phyloP scores from a whole-genome alignment of 1,139 yeast genomes.

The Blastobotrys petasosporus region DNA sequence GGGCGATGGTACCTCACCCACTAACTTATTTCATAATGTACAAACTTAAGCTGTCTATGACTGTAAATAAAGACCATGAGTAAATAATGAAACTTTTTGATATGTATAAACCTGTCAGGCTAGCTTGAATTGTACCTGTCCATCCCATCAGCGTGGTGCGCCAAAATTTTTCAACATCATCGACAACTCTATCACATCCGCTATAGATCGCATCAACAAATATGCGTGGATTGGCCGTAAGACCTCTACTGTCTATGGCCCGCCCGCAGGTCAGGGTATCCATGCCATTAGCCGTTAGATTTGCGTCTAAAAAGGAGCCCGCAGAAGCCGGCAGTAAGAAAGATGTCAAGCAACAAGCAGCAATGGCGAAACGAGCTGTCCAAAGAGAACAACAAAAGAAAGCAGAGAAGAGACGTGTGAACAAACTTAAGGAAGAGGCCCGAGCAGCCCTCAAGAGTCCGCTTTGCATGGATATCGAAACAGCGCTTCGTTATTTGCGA shows the following conservation, averaged over 20 bases:
- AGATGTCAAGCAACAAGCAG: constrained; percentile 31
- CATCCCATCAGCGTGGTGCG: background rate
- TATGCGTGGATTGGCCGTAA: background rate
- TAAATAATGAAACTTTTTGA: background rate
- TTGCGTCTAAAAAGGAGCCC: constrained; percentile 9
- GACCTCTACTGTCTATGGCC: background rate
- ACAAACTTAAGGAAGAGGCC: constrained; percentile 19
- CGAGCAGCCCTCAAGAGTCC: constrained; percentile 36
- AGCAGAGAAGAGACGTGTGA: constrained; percentile 20
- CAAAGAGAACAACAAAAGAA: constrained; percentile 25
- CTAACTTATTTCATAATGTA: constrained; percentile 30
- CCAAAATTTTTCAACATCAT: constrained; percentile 2
- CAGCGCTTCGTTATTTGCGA: constrained; percentile 71
- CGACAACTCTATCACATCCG: background rate
- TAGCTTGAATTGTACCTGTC: background rate
- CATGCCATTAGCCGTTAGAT: constrained; percentile 7
- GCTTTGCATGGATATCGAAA: constrained; percentile 62
- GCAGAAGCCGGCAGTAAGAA: constrained; percentile 20
- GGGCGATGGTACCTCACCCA: constrained; percentile 94
- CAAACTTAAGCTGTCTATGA: no score
- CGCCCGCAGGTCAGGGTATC: background rate
- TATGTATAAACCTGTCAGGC: background rate
- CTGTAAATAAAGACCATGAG: background rate
- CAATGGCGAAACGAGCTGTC: constrained; percentile 28
- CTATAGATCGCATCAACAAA: background rate